Evolutionary conservation across 2,329 filamentous ascomycete genomes (phyloP).

Genomic region (Paraphoma chrysanthemicola): DNA sequence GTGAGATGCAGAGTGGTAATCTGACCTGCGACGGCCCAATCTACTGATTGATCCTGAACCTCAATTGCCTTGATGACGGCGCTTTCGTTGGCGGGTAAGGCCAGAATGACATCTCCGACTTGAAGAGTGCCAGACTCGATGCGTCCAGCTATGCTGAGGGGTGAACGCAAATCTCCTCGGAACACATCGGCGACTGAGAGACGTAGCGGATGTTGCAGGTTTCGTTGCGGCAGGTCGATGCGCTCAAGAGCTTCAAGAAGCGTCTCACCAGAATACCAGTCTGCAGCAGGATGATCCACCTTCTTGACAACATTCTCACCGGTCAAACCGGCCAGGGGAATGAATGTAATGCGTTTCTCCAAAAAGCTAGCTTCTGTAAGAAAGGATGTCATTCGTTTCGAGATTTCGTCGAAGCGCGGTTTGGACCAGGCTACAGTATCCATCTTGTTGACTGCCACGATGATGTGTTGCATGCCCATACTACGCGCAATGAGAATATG

Average conservation of each 20-base stretch:
- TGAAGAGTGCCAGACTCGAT: conserved; percentile 86
- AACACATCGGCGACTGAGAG: conserved; percentile 90
- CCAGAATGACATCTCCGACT: conserved; percentile 77
- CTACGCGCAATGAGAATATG: conserved; percentile 89
- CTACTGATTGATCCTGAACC: conserved; percentile 72
- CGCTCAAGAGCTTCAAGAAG: conserved; percentile 84
- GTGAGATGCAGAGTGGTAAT: conserved; percentile 84
- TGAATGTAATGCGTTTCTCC: conserved; percentile 79
- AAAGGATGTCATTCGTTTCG: conserved; percentile 82
- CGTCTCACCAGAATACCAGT: conserved; percentile 83
- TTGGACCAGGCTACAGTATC: conserved; percentile 85
- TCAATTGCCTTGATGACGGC: conserved; percentile 84
- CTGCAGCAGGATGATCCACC: conserved; percentile 58
- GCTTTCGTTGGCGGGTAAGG: conserved; percentile 81
- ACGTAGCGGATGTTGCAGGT: conserved; percentile 79
- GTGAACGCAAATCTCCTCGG: conserved; percentile 77
- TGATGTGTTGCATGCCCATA: conserved; percentile 85
- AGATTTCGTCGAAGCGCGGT: conserved; percentile 83
- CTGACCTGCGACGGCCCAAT: conserved; percentile 94
- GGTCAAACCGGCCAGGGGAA: conserved; percentile 87
- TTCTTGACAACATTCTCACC: conserved; percentile 82
- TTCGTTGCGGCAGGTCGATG: conserved; percentile 75
- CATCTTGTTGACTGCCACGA: conserved; percentile 95
- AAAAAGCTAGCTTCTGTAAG: conserved; percentile 83
- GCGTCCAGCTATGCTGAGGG: conserved; percentile 83